Evolutionary conservation across 306 rosid genomes (phyloP).

Genomic region (Argentina anserina): DNA sequence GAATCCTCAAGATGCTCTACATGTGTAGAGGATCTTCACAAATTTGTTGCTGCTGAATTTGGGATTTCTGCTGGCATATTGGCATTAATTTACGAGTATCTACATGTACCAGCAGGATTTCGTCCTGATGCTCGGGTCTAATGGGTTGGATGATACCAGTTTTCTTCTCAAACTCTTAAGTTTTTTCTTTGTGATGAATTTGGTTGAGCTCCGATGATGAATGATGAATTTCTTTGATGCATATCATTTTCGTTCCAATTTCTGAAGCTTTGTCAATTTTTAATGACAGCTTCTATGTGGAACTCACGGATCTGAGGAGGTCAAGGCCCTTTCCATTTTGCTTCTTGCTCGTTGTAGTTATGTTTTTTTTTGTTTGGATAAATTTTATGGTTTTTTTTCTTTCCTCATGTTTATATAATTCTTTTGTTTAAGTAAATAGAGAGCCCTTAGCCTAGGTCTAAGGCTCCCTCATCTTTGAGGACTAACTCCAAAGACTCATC

Average conservation of each 20-base stretch:
- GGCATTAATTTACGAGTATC: not conserved
- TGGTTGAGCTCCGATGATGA: conserved; percentile 28
- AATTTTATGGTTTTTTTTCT: not conserved
- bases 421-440: too few relatives aligned
- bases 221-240: conserved; percentile 14
- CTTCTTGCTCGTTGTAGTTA: not conserved
- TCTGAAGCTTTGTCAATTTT: conserved; percentile 13
- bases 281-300: conserved; percentile 28
- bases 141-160: not conserved
- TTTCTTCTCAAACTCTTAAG: not conserved
- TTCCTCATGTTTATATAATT: not conserved
- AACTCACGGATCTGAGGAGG: conserved; percentile 29
- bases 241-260: conserved; percentile 31
- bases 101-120: not conserved
- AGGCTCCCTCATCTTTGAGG: too few relatives aligned
- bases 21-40: not conserved
- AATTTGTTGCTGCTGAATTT: not conserved
- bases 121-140: not conserved
- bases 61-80: not conserved
- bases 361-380: too few relatives aligned
- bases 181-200: not conserved
- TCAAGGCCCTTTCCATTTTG: not conserved
- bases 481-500: too few relatives aligned
- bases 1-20: not conserved
- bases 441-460: too few relatives aligned